Base-by-base conservation (phyloP, 352 stramenopile genomes). In the Phytopythium litorale region DNA sequence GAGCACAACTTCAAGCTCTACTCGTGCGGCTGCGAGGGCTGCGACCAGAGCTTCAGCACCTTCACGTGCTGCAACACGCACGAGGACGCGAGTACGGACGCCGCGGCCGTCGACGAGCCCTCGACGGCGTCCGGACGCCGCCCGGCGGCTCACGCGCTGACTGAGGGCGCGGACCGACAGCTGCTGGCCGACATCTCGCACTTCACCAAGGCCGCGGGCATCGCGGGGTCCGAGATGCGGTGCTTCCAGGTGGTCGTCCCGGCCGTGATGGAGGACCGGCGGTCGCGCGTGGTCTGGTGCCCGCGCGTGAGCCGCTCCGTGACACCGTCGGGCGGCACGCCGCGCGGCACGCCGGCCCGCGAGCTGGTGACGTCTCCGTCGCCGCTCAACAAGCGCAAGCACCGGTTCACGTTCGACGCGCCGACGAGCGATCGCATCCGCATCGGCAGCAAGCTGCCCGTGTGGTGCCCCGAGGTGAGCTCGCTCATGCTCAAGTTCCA, bases 401-500 rank as follows among this genome's bases (percentile, higher is more conserved):
- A 89, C 66, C 80, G 73, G 63, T 92, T 94, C 62, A 87, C 76
- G 7, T 94, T 94, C 46, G 84, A 92, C 33, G 62, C 73, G 18
- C 82, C 81, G 0, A 89, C 79, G 19, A 81, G 67, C 45, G 81
- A 94, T 63, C 81, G 84, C 46, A 81, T 94, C 64, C 84, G 87
- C 60, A 88, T 97, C 30, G 77, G 74, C 23, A 95, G 80, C 60
- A 97, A 96, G 63, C 60, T 94, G 48, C 88, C 88, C 3, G 78
- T 92, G 21, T 97, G 88, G 88, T 96, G 84, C 66, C 75, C 83
- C 4, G 83, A 96, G 54, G 81, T 97, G 23, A 91, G 91, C 63
- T 92, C 77, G 52, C 73, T 97, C 18, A 92, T 96, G 75, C 71
- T 96, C 60, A 96, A 94, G 70, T 97, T 97, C 70, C 84, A 95